Evolutionary conservation across 192 early-diverging fungal species (phyloP).

Genomic region (Coemansia sp.): DNA sequence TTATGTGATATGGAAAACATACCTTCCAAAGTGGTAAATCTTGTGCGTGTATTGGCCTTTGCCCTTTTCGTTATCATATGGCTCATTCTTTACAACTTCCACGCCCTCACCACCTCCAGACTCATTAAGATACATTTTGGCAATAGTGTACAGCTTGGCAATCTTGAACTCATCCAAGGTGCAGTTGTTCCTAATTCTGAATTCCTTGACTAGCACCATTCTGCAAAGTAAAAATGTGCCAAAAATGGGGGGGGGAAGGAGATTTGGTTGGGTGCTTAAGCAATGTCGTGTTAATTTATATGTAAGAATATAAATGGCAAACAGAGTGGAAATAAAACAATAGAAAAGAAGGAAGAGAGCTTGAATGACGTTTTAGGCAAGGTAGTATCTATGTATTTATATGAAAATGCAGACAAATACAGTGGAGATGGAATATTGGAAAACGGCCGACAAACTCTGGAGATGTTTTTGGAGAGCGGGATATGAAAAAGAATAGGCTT

Average conservation of each 20-base stretch:
- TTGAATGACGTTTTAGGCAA: too few relatives aligned
- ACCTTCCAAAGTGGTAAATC: constrained; percentile 61
- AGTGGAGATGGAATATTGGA: too few relatives aligned
- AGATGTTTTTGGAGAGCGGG: too few relatives aligned
- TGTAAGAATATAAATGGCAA: too few relatives aligned
- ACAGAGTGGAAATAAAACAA: too few relatives aligned
- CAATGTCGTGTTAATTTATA: too few relatives aligned
- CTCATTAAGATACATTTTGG: constrained; percentile 72
- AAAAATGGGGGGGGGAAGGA: constrained; percentile 5
- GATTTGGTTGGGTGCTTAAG: background rate
- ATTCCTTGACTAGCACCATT: constrained; percentile 73
- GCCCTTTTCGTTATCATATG: constrained; percentile 67
- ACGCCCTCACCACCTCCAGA: constrained; percentile 81
- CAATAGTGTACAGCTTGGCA: constrained; percentile 73
- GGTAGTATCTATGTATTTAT: too few relatives aligned
- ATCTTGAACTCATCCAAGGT: constrained; percentile 73
- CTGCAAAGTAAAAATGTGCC: constrained; percentile 1
- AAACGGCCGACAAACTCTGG: too few relatives aligned
- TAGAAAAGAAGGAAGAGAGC: too few relatives aligned
- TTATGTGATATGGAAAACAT: too few relatives aligned
- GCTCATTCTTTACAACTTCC: constrained; percentile 74
- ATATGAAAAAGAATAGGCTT: too few relatives aligned
- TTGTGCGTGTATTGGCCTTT: constrained; percentile 83
- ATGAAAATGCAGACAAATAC: too few relatives aligned
- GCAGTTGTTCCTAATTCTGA: constrained; percentile 74